Evolutionary conservation across 768 basidiomycete species (phyloP).

Genomic region (Mrakia gelida): DNA sequence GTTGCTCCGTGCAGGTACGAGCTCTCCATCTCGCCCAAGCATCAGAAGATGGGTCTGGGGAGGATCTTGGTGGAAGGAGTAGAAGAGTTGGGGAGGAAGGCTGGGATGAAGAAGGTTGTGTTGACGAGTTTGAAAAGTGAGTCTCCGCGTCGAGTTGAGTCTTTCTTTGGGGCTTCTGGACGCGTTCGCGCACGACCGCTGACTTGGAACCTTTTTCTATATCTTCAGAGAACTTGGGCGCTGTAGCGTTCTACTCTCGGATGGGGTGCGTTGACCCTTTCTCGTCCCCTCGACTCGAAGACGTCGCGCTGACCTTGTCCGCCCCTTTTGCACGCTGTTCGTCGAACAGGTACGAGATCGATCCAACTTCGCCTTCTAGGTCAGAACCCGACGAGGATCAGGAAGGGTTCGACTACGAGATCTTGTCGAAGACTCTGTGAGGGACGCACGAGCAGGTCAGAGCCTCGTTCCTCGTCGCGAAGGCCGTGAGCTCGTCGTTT

Average conservation of each 20-base stretch:
- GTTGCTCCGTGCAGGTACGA: neutral
- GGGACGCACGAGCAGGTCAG: neutral
- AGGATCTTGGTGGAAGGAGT: neutral
- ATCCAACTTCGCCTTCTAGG: conserved; percentile 4
- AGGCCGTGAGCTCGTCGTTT: too few relatives aligned
- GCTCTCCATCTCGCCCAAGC: conserved; percentile 7
- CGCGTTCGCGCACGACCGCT: too few relatives aligned
- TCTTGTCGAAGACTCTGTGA: conserved; percentile 12
- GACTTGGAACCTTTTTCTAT: neutral
- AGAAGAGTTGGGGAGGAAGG: neutral
- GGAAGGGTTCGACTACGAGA: conserved; percentile 4
- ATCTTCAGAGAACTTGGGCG: neutral
- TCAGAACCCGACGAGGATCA: neutral
- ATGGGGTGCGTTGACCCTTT: neutral
- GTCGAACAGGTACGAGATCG: conserved; percentile 3
- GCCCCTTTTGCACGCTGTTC: neutral
- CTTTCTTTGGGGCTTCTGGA: neutral
- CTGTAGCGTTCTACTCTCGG: neutral
- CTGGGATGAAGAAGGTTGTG: conserved; percentile 17
- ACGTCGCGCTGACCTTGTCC: neutral
- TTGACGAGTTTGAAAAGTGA: conserved; percentile 11
- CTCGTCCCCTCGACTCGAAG: neutral
- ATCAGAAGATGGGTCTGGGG: conserved; percentile 10
- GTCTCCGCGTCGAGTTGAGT: neutral
- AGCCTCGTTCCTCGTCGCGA: neutral